phyloP scores from a whole-genome alignment of 2,329 filamentous ascomycete species.

The Thelonectria olida region DNA sequence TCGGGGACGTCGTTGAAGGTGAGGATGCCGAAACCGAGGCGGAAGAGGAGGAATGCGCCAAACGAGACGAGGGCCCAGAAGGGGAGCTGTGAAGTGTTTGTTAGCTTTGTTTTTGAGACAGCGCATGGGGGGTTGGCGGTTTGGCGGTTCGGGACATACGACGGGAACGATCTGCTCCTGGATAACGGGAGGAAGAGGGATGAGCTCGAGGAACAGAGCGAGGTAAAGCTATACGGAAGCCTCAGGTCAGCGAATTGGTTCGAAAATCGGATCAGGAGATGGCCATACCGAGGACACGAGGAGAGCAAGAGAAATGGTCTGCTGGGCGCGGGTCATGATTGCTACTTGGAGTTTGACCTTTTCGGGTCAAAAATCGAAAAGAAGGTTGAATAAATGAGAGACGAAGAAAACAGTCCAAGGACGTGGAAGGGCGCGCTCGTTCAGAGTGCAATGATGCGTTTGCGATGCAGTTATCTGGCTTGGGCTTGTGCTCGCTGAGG shows the following conservation, averaged over 20 bases:
- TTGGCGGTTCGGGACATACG: conserved; percentile 63
- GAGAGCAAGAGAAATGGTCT: conserved; percentile 88
- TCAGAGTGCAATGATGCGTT: conserved; percentile 7
- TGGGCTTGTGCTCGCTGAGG: conserved; percentile 29
- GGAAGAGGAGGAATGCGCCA: conserved; percentile 90
- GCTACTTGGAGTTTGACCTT: conserved; percentile 16
- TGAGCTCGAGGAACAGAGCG: conserved; percentile 81
- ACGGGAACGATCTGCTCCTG: conserved; percentile 90
- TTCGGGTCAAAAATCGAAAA: neutral
- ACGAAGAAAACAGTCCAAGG: conserved; percentile 13
- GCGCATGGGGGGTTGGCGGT: neutral
- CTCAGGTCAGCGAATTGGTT: neutral
- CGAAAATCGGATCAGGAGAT: neutral
- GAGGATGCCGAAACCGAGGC: conserved; percentile 90
- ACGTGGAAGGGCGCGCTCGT: conserved; percentile 1
- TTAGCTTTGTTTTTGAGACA: too few relatives aligned
- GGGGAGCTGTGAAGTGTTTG: conserved; percentile 70
- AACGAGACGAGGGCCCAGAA: conserved; percentile 93
- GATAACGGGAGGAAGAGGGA: conserved; percentile 80
- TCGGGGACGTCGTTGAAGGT: conserved; percentile 97
- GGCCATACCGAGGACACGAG: conserved; percentile 83
- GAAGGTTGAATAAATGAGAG: neutral
- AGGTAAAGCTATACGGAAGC: conserved; percentile 81
- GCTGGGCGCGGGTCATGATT: conserved; percentile 92
- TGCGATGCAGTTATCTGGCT: conserved; percentile 30